These are phyloP conservation scores for Dioscorea alata DNA, from an alignment of 106 monocot species.

Conservation along the genomic window DNA sequence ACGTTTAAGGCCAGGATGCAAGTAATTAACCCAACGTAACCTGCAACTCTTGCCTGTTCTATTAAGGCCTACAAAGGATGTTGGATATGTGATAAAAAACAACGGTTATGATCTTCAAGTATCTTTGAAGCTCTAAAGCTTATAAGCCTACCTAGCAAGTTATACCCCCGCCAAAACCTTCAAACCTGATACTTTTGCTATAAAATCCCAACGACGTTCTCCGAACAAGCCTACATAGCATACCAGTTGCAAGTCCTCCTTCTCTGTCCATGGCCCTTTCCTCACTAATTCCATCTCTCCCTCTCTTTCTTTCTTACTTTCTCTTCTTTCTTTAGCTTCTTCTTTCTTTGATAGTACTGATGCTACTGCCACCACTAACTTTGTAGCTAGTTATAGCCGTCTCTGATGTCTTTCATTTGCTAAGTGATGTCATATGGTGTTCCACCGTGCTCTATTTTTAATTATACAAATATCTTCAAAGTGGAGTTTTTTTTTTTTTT, in stretches of 20 bases:
- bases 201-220: conserved; percentile 74
- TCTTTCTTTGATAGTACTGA: too few species aligned
- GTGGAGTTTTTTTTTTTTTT: too few species aligned
- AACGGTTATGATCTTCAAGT: not conserved
- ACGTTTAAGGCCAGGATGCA: conserved; percentile 71
- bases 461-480: too few species aligned
- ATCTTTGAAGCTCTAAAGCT: not conserved
- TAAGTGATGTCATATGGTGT: too few species aligned
- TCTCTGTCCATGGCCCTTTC: conserved; percentile 75
- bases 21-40: conserved; percentile 76
- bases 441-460: too few species aligned
- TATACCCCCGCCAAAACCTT: conserved; percentile 22
- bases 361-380: too few species aligned
- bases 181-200: conserved; percentile 76
- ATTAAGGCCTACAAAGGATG: conserved; percentile 43
- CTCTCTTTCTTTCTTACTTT: too few species aligned
- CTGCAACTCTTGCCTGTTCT: conserved; percentile 87
- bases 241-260: conserved; percentile 58
- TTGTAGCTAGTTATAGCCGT: too few species aligned
- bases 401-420: too few species aligned
- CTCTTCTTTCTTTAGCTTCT: not conserved
- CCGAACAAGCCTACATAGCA: conserved; percentile 59
- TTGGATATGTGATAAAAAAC: too few species aligned
- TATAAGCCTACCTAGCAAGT: conserved; percentile 25
- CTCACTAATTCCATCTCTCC: conserved; percentile 4